A percentile compares a stretch with the other conserved stretches of the same genome.
Evolutionary conservation across 163 green algal species (phyloP).

Genomic region (Smithsoniella earleae): DNA sequence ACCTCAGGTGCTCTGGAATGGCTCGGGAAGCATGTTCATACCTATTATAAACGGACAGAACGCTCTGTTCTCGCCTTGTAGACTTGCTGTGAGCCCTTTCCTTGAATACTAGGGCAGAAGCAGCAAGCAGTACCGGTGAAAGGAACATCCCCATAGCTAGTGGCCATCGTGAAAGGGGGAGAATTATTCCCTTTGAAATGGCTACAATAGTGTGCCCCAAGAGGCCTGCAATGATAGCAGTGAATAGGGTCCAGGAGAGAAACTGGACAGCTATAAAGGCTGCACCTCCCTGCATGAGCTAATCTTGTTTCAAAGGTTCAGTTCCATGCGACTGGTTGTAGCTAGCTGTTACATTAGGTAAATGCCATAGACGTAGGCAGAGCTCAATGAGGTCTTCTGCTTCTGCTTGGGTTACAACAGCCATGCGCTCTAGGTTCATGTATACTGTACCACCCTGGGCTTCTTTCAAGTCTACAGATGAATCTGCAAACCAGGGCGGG

Average conservation of each 20-base stretch:
- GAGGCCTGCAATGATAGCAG: neutral
- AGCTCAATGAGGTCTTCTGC: neutral
- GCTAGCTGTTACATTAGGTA: neutral
- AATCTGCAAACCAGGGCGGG: too few species aligned
- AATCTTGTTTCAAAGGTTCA: too few species aligned
- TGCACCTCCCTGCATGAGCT: neutral
- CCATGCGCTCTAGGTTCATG: neutral
- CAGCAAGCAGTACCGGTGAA: neutral
- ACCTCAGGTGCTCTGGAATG: too few species aligned
- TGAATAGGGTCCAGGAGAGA: conserved; percentile 2
- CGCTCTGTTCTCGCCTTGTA: too few species aligned
- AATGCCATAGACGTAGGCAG: neutral
- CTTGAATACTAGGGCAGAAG: neutral
- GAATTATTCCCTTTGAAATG: too few species aligned
- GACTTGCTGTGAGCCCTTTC: too few species aligned
- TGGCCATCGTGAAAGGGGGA: too few species aligned
- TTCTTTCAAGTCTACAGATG: too few species aligned
- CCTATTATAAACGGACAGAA: too few species aligned
- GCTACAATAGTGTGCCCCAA: too few species aligned
- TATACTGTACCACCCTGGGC: neutral
- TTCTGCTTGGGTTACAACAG: neutral
- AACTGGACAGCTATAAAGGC: neutral
- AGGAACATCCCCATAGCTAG: conserved; percentile 8
- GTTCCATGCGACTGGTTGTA: neutral
- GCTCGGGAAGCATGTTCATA: too few species aligned